Base-by-base conservation (phyloP, 2,329 filamentous ascomycete species). In the Diplodia corticola region DNA sequence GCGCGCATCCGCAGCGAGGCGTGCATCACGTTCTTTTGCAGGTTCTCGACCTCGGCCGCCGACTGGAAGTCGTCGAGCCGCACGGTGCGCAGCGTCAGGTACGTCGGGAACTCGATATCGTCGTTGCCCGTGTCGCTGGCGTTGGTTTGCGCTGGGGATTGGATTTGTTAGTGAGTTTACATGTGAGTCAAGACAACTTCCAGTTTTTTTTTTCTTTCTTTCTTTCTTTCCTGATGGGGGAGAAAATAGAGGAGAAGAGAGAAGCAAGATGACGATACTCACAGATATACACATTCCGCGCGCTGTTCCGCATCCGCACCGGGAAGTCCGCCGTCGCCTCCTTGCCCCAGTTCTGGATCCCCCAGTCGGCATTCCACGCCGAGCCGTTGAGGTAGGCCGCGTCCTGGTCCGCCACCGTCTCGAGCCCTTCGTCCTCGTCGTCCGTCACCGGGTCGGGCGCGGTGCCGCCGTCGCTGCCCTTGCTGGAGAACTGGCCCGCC, bases 1-100 rank as follows among this genome's bases (percentile, higher is more conserved):
- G 82, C 76, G 5, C 78, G 75, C 59, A 84, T 78, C 9, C 83
- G 80, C 57, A 85, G 72, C 2, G 81, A 83, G n/a, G 78, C 79
- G 68, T 80, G 80, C 69, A 79, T 77, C 60, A 84, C 72, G 66
- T 82, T 80, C 24, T 77, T 76, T 48, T 80, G 71, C 12, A 73
- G 69, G 61, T 78, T 81, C 64, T 84, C 82, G 24, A 85, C 79
- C 69, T 85, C 83, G 9, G 78, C 81, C 0, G 81, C 77, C 0
- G 81, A 82, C 15, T 82, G 81, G 71, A 81, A 80, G 24, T 77
- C 71, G 1, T 76, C 68, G 6, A 78, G 74, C 4, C 82, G 77
- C 13, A 75, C 79, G 3, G 82, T 82, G 30, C 82, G 81, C 30
- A 85, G 76, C 5, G 80, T 78, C 9, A 85, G 79, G 68, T 79